Conservation (phyloP, 2,329 filamentous ascomycete species). For the Endoconidiophora laricicola region DNA sequence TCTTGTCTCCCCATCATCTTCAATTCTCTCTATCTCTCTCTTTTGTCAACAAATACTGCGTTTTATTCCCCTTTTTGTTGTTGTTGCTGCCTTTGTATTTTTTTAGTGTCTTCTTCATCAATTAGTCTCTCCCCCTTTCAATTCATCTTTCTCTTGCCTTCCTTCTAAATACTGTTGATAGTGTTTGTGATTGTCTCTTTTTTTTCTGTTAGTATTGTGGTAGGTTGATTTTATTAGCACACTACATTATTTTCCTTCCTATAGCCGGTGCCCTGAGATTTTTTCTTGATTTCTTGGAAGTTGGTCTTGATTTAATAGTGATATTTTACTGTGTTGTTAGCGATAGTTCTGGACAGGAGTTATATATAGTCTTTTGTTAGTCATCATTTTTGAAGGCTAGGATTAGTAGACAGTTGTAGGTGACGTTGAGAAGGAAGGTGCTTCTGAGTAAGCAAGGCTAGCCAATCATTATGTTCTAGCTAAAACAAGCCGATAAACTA, state of each 20-base stretch:
- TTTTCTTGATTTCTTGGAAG: neutral
- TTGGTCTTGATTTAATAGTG: neutral
- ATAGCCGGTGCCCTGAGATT: no score
- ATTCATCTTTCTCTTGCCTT: neutral
- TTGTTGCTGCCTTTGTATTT: no score
- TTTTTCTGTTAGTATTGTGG: no score
- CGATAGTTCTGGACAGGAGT: no score
- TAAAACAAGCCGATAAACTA: no score
- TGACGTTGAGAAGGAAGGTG: neutral
- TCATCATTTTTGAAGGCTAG: neutral
- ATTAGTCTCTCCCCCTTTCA: neutral
- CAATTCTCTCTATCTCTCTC: slow-evolving; percentile 2
- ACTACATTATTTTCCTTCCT: no score
- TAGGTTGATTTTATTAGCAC: no score
- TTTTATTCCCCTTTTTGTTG: neutral
- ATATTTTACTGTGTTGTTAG: no score
- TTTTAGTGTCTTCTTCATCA: no score
- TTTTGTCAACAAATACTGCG: neutral
- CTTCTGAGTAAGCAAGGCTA: slow-evolving; percentile 5
- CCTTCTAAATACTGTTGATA: no score
- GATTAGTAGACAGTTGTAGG: neutral
- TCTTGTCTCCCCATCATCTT: neutral
- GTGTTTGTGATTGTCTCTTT: no score
- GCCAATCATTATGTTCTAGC: neutral
- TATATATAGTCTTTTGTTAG: neutral